phyloP scores from a whole-genome alignment of 2,329 filamentous ascomycete species.

The Acephala macrosclerotiorum region DNA sequence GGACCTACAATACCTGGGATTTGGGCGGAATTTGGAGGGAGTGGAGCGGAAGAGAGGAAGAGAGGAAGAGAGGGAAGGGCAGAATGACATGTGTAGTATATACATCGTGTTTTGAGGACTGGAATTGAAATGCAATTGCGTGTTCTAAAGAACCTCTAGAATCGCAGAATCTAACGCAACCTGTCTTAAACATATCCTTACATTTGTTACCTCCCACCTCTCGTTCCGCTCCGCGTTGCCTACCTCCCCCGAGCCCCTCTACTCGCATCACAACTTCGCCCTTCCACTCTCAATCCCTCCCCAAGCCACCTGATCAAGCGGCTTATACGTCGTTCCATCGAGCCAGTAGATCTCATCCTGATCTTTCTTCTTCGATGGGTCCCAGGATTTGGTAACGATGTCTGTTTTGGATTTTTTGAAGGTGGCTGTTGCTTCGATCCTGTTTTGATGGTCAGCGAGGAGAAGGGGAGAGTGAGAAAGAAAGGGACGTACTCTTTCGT shows the following conservation, averaged over 20 bases:
- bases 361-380: slow-evolving; percentile 41
- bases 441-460: slow-evolving; percentile 19
- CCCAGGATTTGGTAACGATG: slow-evolving; percentile 51
- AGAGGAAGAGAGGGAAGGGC: no score
- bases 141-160: no score
- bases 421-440: slow-evolving; percentile 54
- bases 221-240: neutral
- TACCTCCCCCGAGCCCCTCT: neutral
- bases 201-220: no score
- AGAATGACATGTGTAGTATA: no score
- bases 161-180: no score
- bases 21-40: no score
- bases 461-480: neutral
- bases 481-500: slow-evolving; percentile 49
- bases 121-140: no score
- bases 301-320: slow-evolving; percentile 49
- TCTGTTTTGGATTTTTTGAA: slow-evolving; percentile 58
- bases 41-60: no score
- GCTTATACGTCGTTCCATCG: slow-evolving; percentile 49
- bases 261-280: slow-evolving; percentile 47
- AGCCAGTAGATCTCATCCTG: slow-evolving; percentile 53
- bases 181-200: no score
- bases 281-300: slow-evolving; percentile 49
- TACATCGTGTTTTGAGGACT: no score
- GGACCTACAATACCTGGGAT: no score